phyloP scores from a whole-genome alignment of 192 early-diverging fungal genomes.

The Podila minutissima region DNA sequence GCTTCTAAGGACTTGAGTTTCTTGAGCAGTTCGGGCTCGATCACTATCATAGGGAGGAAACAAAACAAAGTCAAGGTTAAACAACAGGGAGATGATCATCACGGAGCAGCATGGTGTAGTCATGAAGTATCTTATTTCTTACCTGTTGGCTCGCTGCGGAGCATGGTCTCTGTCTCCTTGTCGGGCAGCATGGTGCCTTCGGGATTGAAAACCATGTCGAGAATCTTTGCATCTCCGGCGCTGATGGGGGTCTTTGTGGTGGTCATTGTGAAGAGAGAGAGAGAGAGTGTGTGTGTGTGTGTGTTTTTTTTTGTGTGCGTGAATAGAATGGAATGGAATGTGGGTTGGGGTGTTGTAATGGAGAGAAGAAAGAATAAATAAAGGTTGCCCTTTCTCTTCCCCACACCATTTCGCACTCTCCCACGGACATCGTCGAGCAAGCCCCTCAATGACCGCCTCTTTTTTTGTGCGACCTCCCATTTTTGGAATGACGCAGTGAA shows the following conservation, averaged over 20 bases:
- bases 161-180: constrained; percentile 45
- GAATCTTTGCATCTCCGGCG: constrained; percentile 46
- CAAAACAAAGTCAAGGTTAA: constrained; percentile 5
- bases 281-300: too few relatives aligned
- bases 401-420: background rate
- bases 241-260: constrained; percentile 32
- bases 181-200: constrained; percentile 51
- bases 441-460: background rate
- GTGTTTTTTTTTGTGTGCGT: too few relatives aligned
- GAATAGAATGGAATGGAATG: background rate
- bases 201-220: constrained; percentile 53
- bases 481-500: too few relatives aligned
- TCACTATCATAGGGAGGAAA: constrained; percentile 19
- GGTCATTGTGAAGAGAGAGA: background rate
- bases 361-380: background rate
- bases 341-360: background rate
- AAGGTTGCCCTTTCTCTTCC: too few relatives aligned
- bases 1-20: constrained; percentile 51
- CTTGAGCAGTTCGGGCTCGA: constrained; percentile 39
- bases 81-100: background rate
- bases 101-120: background rate
- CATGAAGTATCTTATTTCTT: background rate
- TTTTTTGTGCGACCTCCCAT: background rate
- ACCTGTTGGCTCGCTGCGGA: constrained; percentile 30
- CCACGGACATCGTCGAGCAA: background rate